phyloP scores from a whole-genome alignment of 2,329 filamentous ascomycete species.

The Alternaria sp. region DNA sequence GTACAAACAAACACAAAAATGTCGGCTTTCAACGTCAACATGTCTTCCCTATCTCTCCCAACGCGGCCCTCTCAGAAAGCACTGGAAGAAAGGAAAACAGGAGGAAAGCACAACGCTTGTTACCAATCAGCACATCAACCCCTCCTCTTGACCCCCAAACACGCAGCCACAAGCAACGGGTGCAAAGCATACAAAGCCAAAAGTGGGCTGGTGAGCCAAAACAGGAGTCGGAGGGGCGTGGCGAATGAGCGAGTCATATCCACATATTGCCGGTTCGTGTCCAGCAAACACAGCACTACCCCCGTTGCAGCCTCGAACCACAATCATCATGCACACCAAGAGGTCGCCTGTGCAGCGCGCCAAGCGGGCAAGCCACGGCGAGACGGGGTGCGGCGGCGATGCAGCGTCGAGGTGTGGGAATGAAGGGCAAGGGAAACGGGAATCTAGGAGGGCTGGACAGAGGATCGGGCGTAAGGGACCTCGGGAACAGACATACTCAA shows the following conservation, averaged over 20 bases:
- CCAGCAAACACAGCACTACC: conserved; percentile 32
- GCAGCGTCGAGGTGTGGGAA: conserved; percentile 29
- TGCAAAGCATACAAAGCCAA: conserved; percentile 43
- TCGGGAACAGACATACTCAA: conserved; percentile 51
- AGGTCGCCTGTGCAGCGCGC: conserved; percentile 14
- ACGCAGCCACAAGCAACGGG: conserved; percentile 41
- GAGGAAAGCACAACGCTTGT: conserved; percentile 51
- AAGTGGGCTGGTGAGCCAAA: conserved; percentile 39
- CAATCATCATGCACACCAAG: conserved; percentile 14
- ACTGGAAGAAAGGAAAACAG: conserved; percentile 23
- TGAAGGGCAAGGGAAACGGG: conserved; percentile 35
- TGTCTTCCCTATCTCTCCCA: conserved; percentile 6
- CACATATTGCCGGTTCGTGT: conserved; percentile 51
- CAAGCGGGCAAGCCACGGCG: conserved; percentile 50
- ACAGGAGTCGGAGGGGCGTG: conserved; percentile 31
- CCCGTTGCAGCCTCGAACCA: conserved; percentile 37
- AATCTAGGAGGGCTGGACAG: conserved; percentile 48
- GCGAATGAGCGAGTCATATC: conserved; percentile 53
- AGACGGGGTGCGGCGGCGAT: conserved; percentile 32
- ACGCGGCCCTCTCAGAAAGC: conserved; percentile 25
- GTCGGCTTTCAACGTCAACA: conserved; percentile 45
- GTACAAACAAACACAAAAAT: conserved; percentile 46
- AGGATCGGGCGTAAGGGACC: conserved; percentile 52
- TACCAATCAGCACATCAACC: conserved; percentile 49
- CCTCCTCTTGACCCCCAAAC: conserved; percentile 37